These are phyloP conservation scores for Cyclotella kingstonii DNA, from an alignment of 108 stramenopile genomes.

Conservation along the genomic window DNA sequence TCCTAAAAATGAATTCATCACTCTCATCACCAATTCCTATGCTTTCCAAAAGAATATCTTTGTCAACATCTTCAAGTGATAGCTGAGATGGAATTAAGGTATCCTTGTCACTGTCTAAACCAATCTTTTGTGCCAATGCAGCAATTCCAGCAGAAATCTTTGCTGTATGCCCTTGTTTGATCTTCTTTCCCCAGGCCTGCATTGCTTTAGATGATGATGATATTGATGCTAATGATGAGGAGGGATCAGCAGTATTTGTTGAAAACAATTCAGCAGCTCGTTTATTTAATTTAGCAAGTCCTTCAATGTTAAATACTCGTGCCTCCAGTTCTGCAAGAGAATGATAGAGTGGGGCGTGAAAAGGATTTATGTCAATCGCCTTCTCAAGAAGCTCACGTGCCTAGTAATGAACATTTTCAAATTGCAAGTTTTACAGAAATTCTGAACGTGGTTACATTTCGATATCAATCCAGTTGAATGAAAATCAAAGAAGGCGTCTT, in stretches of 20 bases:
- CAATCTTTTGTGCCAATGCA: slow-evolving; percentile 63
- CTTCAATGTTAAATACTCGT: slow-evolving; percentile 78
- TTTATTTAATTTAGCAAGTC: slow-evolving; percentile 71
- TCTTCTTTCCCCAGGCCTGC: slow-evolving; percentile 46
- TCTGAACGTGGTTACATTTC: no score
- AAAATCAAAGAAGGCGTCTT: slow-evolving; percentile 8
- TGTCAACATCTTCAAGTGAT: slow-evolving; percentile 37
- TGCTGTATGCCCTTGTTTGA: slow-evolving; percentile 28
- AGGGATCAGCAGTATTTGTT: slow-evolving; percentile 53
- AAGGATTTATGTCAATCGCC: slow-evolving; percentile 75
- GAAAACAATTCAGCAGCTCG: slow-evolving; percentile 67
- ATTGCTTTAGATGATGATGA: slow-evolving; percentile 35
- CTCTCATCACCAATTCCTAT: slow-evolving; percentile 20
- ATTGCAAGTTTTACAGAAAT: no score
- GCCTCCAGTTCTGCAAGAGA: slow-evolving; percentile 87
- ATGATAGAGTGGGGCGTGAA: slow-evolving; percentile 81
- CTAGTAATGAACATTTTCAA: no score
- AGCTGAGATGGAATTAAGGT: slow-evolving; percentile 10
- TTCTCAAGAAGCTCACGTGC: slow-evolving; percentile 71
- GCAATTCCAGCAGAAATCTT: slow-evolving; percentile 44
- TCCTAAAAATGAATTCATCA: slow-evolving; percentile 3
- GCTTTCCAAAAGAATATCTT: slow-evolving; percentile 27
- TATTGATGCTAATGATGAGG: no score
- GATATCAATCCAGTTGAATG: no score
- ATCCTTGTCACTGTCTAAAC: slow-evolving; percentile 41